Evolutionary conservation across 2,329 filamentous ascomycete genomes (phyloP), one percentile per base, ranked within the genome.

Genomic region (Talaromyces sp.): DNA sequence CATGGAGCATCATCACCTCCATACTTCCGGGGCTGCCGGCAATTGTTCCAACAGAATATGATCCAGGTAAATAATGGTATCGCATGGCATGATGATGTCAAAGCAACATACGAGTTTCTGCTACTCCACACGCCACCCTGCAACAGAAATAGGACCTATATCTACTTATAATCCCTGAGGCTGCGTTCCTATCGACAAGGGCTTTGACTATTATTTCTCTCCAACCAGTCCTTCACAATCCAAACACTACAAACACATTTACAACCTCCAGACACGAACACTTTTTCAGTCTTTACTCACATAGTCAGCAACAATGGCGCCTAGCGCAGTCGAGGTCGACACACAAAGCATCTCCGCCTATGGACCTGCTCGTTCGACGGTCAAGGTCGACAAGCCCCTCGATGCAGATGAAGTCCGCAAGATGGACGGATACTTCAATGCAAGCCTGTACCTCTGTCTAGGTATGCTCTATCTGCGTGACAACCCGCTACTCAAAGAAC

Each of bases 381-480:
- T 89, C 64, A 76, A 81, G 70, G 43, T 51, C 19, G 81, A 80
- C 65, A 73, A 78, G 61, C 86, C 87, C 10, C 80, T 91, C 56
- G 83, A 79, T 60, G 68, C 81, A 17, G 84, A 89, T 45, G 87
- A 91, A 62, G 71, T 91, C 59, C 78, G 81, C 62, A 84, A 87
- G 70, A 86, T 85, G 72, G 85, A 86, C 67, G 84, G 86, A 66
- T 91, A 86, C 73, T 91, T 90, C 78, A 82, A 85, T 62, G 88
- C 88, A 56, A 88, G 85, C 63, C 75, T 90, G 68, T 91, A 91
- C 69, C 81, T 91, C 53, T 87, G 86, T 63, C 75, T 91, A 52
- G 89, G 88, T 61, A 91, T 92, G 89, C 87, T 92, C 65, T 91
- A 91, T 68, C 82, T 92, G 59, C 83, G 82, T 63, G 80, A 87